Evolutionary conservation across 768 basidiomycete species (phyloP).

Genomic region (Suillus fuscotomentosus): DNA sequence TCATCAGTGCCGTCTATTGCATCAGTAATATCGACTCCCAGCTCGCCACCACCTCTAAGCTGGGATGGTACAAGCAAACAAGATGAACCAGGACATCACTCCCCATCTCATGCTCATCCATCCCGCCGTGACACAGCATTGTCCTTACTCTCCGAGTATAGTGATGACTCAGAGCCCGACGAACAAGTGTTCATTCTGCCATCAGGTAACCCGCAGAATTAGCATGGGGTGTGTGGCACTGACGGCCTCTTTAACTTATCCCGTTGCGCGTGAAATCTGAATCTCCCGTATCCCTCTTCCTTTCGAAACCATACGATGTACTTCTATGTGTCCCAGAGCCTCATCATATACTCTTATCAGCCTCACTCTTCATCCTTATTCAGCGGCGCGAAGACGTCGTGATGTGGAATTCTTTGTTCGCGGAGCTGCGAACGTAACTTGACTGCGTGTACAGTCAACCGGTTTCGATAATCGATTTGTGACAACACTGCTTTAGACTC

Average conservation of each 20-base stretch:
- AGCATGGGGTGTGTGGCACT: not conserved
- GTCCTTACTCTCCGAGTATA: not conserved
- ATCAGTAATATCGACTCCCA: not conserved
- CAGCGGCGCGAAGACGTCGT: not conserved
- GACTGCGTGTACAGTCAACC: not conserved
- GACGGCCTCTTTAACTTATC: not conserved
- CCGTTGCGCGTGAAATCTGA: not conserved
- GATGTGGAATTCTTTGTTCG: not conserved
- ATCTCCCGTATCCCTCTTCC: not conserved
- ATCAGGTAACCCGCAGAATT: not conserved
- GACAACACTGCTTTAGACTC: not conserved
- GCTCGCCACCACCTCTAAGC: not conserved
- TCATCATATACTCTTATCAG: not conserved
- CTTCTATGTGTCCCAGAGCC: not conserved
- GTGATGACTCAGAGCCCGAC: not conserved
- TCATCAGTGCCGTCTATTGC: not conserved
- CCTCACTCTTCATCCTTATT: not conserved
- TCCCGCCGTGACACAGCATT: not conserved
- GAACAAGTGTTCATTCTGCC: not conserved
- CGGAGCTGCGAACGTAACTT: not conserved
- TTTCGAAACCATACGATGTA: not conserved
- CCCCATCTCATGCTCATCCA: not conserved
- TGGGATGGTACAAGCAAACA: not conserved
- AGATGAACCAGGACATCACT: not conserved
- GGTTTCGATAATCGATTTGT: not conserved